Evolutionary conservation across 306 rosid species (phyloP).

Genomic region (Inga laurina): DNA sequence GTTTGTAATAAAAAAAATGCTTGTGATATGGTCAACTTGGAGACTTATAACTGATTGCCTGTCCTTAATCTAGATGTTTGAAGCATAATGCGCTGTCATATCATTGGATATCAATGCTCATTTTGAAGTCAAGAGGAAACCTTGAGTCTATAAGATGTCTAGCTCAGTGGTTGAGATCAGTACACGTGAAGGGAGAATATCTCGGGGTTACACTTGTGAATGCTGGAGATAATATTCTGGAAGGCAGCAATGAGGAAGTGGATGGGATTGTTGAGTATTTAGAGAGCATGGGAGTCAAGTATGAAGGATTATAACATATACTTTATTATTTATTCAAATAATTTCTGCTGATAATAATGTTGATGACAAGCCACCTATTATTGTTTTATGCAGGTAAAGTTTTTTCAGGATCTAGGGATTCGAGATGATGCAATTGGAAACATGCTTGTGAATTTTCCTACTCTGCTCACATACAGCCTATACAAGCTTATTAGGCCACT

Average conservation of each 20-base stretch:
- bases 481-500: constrained; percentile 88
- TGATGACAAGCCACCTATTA: constrained; percentile 28
- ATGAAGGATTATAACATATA: constrained; percentile 1
- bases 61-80: constrained; percentile 71
- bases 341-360: constrained; percentile 20
- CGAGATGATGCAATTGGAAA: constrained; percentile 79
- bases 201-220: too few species aligned
- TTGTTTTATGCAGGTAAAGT: constrained; percentile 63
- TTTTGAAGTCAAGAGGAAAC: constrained; percentile 76
- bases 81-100: constrained; percentile 82
- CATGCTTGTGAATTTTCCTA: constrained; percentile 93
- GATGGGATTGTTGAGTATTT: constrained; percentile 75
- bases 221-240: constrained; percentile 63
- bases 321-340: neutral
- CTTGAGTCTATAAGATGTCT: too few species aligned
- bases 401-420: constrained; percentile 80
- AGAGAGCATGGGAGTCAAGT: constrained; percentile 64
- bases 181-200: too few species aligned
- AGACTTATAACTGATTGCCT: constrained; percentile 30
- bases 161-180: too few species aligned
- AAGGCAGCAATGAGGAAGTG: constrained; percentile 54
- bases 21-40: constrained; percentile 3
- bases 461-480: constrained; percentile 82
- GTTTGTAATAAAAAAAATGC: neutral
- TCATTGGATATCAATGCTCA: constrained; percentile 85